These are phyloP conservation scores for Syncephalastrum sp. DNA, from an alignment of 371 early-diverging fungal genomes.

Conservation along the genomic window DNA sequence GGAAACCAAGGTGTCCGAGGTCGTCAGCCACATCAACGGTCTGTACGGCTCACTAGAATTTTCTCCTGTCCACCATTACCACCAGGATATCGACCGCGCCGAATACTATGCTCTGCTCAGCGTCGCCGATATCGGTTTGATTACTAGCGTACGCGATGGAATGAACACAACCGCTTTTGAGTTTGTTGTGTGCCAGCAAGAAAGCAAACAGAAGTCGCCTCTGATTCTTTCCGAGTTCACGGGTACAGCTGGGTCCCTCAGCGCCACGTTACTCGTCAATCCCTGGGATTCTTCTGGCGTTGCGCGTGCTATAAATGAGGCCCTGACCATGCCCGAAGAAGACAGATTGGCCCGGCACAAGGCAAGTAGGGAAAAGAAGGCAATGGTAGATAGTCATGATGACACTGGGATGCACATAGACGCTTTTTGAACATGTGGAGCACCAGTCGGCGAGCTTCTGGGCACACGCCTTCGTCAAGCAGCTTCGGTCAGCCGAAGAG, in stretches of 20 bases:
- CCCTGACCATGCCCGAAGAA: conserved; percentile 76
- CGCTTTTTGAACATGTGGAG: conserved; percentile 64
- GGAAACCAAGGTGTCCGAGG: conserved; percentile 83
- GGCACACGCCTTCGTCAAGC: conserved; percentile 82
- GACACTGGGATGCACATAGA: conserved; percentile 44
- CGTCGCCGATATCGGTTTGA: conserved; percentile 92
- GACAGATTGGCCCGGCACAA: conserved; percentile 61
- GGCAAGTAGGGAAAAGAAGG: conserved; percentile 2
- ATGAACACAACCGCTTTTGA: conserved; percentile 99
- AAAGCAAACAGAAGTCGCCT: conserved; percentile 72
- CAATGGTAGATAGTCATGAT: background rate
- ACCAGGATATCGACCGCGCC: conserved; percentile 90
- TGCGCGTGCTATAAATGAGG: conserved; percentile 85
- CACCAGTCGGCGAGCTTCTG: conserved; percentile 91
- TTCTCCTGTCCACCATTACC: conserved; percentile 91
- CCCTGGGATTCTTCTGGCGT: conserved; percentile 97
- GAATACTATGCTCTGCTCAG: conserved; percentile 94
- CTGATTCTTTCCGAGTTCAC: conserved; percentile 96
- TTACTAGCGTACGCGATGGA: conserved; percentile 96
- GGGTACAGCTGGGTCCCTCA: conserved; percentile 95
- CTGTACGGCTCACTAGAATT: conserved; percentile 91
- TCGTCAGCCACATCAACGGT: conserved; percentile 90
- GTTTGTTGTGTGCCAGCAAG: conserved; percentile 94
- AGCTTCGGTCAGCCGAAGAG: conserved; percentile 19
- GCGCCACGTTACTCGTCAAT: conserved; percentile 91